A percentile compares a stretch with the other conserved stretches of the same genome.
Conservation (phyloP, 805 yeast species). For the Hanseniaspora nectarophila region DNA sequence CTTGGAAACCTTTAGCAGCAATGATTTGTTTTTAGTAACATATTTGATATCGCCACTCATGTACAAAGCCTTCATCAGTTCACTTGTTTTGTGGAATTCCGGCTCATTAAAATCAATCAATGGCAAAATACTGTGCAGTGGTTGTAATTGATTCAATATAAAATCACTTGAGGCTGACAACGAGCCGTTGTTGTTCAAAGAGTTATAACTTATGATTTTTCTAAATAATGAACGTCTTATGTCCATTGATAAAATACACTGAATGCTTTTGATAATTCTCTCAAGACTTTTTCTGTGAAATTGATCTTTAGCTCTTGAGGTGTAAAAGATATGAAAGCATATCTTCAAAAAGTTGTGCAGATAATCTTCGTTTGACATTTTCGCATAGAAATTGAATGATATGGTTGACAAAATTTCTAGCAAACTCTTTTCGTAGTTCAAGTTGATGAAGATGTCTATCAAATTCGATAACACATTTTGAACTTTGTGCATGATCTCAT, state of each 20-base stretch:
- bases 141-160: neutral
- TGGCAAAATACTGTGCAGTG: neutral
- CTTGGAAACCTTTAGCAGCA: neutral
- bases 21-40: neutral
- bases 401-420: conserved; percentile 23
- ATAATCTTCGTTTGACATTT: conserved; percentile 16
- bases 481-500: neutral
- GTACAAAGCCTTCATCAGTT: conserved; percentile 13
- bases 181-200: conserved; percentile 12
- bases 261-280: conserved; percentile 18
- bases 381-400: conserved; percentile 23
- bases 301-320: neutral
- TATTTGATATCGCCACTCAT: neutral
- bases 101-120: conserved; percentile 1
- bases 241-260: conserved; percentile 14
- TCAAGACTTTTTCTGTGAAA: conserved; percentile 18
- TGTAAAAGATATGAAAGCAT: conserved; percentile 16
- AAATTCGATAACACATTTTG: neutral
- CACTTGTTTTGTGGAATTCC: neutral
- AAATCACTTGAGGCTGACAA: conserved; percentile 17
- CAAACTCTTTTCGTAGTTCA: neutral
- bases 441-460: neutral
- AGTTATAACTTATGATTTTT: conserved; percentile 20
- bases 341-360: conserved; percentile 17
- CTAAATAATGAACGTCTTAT: conserved; percentile 18